Base-by-base conservation (phyloP, 768 basidiomycete species). In the Rhizopogon vesiculosus region DNA sequence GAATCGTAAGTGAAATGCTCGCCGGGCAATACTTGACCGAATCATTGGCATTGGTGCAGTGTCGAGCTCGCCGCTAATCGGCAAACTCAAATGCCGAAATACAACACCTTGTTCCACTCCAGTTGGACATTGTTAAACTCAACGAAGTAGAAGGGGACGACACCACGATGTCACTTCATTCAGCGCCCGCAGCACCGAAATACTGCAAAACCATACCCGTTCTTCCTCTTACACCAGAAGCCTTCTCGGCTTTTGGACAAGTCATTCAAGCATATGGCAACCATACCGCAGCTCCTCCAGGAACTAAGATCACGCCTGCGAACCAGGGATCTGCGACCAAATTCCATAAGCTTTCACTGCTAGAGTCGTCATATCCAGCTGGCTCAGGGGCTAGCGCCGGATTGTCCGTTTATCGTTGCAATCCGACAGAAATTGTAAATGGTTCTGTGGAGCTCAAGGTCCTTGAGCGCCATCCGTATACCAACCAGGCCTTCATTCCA, bases 401-500 rank as follows among this genome's bases (percentile, higher is more conserved):
- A 5, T 76, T 98, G 41, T 91, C 92, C 0, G 84, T 98, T 16
- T 99, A 92, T 71, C 77, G 92, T 42, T 91, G 91, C 67, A 80
- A 85, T 48, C 86, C 80, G 72, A 38, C 64, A 74, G 28, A 57
- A 33, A 72, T 75, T 8, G 65, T 70, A 35, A 76, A 77, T 29
- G 81, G 82, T 18, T 73, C 71, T 18, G 80, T 84, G 63, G 77
- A 76, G 57, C 70, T 98, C 57, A 79, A 78, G 59, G 78, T 86
- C n/a, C 74, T 98, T 58, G 97, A 99, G 71, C 79, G 95, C 31
- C 97, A 99, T 65, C 80, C 86, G 28, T 89, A 79, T 68, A 95
- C 91, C 12, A 96, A 87, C 61, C 96, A 98, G 68, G 86, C 89
- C 6, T 98, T 98, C 70, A 82, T 98, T 55, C 96, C 97, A 8